Evolutionary conservation across 1,284 basidiomycete genomes (phyloP).

Genomic region (Ustilago curta): DNA sequence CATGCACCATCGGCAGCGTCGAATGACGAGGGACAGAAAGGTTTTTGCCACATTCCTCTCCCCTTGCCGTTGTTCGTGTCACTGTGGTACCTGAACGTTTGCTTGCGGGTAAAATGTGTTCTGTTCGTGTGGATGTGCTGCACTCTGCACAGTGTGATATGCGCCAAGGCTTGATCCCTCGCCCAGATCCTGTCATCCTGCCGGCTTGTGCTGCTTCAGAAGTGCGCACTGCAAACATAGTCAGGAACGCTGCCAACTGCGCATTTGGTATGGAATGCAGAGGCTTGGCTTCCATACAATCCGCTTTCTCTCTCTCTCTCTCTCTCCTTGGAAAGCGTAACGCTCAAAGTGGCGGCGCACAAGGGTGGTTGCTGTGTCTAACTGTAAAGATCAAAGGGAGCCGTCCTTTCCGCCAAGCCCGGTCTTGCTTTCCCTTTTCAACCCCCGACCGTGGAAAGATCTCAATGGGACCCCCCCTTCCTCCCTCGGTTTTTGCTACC

Average conservation of each 20-base stretch:
- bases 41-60: neutral
- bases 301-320: too few relatives aligned
- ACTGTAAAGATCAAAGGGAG: neutral
- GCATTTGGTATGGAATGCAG: too few relatives aligned
- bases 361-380: neutral
- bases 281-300: too few relatives aligned
- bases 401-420: conserved; percentile 6
- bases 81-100: neutral
- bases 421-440: conserved; percentile 5
- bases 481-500: neutral
- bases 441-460: neutral
- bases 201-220: too few relatives aligned
- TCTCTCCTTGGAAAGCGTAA: too few relatives aligned
- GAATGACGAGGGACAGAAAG: neutral
- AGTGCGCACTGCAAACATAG: too few relatives aligned
- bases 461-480: neutral
- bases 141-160: too few relatives aligned
- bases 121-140: neutral
- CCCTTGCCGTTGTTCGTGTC: neutral
- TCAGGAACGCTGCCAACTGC: too few relatives aligned
- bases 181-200: too few relatives aligned
- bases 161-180: neutral
- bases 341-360: conserved; percentile 1
- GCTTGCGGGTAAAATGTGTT: neutral
- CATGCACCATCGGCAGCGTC: neutral